phyloP scores from a whole-genome alignment of 2,329 filamentous ascomycete genomes.

The Botryotinia narcissicola region DNA sequence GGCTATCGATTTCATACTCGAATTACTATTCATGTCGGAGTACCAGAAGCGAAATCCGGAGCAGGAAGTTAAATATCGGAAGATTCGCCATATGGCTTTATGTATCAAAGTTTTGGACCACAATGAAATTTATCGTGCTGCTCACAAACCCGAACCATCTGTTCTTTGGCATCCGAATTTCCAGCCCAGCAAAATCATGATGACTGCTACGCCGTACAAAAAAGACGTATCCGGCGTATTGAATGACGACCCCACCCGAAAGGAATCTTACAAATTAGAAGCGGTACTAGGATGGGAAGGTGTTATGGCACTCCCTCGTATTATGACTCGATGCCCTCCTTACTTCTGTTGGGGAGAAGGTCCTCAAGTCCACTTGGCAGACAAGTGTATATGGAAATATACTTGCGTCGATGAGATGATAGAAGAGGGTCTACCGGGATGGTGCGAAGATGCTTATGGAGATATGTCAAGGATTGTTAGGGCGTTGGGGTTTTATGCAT shows the following conservation, averaged over 20 bases:
- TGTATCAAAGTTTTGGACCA: not conserved
- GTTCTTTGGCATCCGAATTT: not conserved
- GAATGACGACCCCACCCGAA: not conserved
- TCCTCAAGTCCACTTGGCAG: not conserved
- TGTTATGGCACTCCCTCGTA: not conserved
- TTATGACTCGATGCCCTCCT: not conserved
- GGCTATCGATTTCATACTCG: not conserved
- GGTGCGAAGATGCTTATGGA: not conserved
- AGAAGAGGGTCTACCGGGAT: not conserved
- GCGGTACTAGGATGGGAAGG: not conserved
- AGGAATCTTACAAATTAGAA: not conserved
- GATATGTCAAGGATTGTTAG: not conserved
- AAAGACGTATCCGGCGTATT: fast-evolving
- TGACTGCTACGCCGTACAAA: not conserved
- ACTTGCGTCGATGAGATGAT: not conserved
- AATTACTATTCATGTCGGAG: not conserved
- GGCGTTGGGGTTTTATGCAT: not conserved
- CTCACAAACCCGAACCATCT: not conserved
- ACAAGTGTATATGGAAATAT: fast-evolving
- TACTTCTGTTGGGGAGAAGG: not conserved
- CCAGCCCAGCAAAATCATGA: not conserved
- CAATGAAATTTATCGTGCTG: not conserved
- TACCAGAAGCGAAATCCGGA: not conserved
- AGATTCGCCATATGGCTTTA: not conserved
- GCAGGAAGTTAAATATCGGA: not conserved